Percentiles rank a stretch among this genome's conserved stretches.
Conservation (phyloP, 1,284 basidiomycete genomes). For the Coriolopsis trogii region DNA sequence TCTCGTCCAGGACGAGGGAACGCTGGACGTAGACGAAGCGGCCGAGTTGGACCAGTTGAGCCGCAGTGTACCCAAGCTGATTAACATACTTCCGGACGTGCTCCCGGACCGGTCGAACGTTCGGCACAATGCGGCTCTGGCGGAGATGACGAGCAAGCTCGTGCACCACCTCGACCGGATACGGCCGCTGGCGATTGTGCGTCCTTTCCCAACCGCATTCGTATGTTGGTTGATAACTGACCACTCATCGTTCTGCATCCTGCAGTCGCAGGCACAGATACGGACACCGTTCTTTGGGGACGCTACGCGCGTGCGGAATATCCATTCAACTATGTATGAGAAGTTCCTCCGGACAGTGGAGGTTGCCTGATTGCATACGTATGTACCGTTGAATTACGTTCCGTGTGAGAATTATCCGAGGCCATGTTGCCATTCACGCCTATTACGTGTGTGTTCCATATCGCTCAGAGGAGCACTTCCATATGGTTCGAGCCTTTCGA, state of each 20-base stretch:
- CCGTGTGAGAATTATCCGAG: no score
- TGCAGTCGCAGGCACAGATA: constrained; percentile 42
- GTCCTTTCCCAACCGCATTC: constrained; percentile 39
- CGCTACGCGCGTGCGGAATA: constrained; percentile 51
- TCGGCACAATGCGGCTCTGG: constrained; percentile 68
- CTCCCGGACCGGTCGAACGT: constrained; percentile 57
- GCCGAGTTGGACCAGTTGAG: constrained; percentile 64
- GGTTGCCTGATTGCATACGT: constrained; percentile 27
- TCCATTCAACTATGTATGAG: constrained; percentile 51
- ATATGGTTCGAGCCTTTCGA: no score
- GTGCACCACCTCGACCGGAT: constrained; percentile 62
- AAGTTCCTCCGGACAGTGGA: constrained; percentile 47
- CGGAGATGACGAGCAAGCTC: constrained; percentile 72
- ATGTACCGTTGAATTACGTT: constrained; percentile 13
- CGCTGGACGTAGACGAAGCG: constrained; percentile 49
- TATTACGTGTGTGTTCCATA: no score
- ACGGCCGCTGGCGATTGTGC: constrained; percentile 62
- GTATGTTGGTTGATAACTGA: no score
- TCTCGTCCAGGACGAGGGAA: constrained; percentile 43
- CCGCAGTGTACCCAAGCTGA: constrained; percentile 64
- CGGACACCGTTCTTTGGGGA: constrained; percentile 49
- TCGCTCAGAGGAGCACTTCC: no score
- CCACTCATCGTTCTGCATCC: neutral
- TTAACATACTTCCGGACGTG: constrained; percentile 73
- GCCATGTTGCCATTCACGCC: no score